Conservation (phyloP, 768 basidiomycete genomes). For the Hericium erinaceus region DNA sequence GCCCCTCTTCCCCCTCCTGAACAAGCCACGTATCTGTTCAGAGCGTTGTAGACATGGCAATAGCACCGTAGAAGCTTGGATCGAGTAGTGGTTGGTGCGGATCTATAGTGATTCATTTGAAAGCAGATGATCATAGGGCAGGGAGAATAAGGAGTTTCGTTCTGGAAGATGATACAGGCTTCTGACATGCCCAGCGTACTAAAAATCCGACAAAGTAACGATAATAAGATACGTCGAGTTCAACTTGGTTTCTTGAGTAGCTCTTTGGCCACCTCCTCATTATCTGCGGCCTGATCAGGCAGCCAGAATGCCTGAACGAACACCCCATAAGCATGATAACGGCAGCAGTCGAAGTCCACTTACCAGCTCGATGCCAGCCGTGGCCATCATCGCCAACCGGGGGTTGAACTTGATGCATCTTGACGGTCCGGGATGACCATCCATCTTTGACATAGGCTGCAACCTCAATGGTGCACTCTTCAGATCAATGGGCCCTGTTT, state of each 20-base stretch:
- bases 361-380: slow-evolving; percentile 79
- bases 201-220: too few species aligned
- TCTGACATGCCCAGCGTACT: too few species aligned
- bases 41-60: too few species aligned
- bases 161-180: too few species aligned
- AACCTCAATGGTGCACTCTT: slow-evolving; percentile 43
- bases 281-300: slow-evolving; percentile 57
- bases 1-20: too few species aligned
- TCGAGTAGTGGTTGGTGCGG: too few species aligned
- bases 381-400: slow-evolving; percentile 77
- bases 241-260: slow-evolving; percentile 43
- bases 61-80: too few species aligned
- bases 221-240: neutral
- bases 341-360: slow-evolving; percentile 16
- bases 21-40: too few species aligned
- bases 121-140: too few species aligned
- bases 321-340: slow-evolving; percentile 1
- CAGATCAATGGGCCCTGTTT: slow-evolving; percentile 44
- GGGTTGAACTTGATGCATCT: slow-evolving; percentile 90
- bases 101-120: too few species aligned
- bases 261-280: slow-evolving; percentile 63
- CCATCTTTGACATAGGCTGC: slow-evolving; percentile 43
- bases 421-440: slow-evolving; percentile 77
- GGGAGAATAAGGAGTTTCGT: too few species aligned
- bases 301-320: slow-evolving; percentile 49